Evolutionary conservation across 345 rosid genomes (phyloP).

Genomic region (Syzygium oleosum): DNA sequence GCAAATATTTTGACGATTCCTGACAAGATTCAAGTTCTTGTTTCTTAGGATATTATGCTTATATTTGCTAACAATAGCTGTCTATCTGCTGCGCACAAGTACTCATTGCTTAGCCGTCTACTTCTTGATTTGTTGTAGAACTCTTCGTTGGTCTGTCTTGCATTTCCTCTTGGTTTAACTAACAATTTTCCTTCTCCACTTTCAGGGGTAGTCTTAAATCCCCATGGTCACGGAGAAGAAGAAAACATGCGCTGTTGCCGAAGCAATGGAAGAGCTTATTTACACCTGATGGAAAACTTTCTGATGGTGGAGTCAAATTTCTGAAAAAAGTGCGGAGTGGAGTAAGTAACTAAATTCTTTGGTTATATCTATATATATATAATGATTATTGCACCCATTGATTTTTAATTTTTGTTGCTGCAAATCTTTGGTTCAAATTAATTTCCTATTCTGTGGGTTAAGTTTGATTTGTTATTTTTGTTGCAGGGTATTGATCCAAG

Average conservation of each 20-base stretch:
- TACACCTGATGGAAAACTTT: conserved; percentile 61
- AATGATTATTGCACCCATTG: not conserved
- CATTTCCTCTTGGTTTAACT: not conserved
- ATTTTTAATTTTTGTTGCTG: not conserved
- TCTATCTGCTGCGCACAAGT: not conserved
- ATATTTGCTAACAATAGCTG: not conserved
- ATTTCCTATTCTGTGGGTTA: not conserved
- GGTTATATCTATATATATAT: not conserved
- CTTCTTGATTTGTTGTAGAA: not conserved
- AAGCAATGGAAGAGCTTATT: conserved; percentile 72
- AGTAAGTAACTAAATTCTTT: conserved; percentile 38
- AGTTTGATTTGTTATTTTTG: conserved; percentile 1
- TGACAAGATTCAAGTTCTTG: not conserved
- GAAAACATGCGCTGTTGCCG: conserved; percentile 70
- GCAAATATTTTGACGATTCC: not conserved
- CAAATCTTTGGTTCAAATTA: not conserved
- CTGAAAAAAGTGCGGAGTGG: conserved; percentile 91
- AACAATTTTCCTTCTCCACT: conserved; percentile 3
- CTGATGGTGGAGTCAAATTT: conserved; percentile 77
- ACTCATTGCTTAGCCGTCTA: not conserved
- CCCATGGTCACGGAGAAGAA: conserved; percentile 89
- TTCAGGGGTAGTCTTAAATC: conserved; percentile 71
- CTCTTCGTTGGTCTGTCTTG: not conserved
- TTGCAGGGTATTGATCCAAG: conserved; percentile 85
- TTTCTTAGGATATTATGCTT: not conserved